Base-by-base conservation (phyloP, 345 rosid species). In the Angophora floribunda region DNA sequence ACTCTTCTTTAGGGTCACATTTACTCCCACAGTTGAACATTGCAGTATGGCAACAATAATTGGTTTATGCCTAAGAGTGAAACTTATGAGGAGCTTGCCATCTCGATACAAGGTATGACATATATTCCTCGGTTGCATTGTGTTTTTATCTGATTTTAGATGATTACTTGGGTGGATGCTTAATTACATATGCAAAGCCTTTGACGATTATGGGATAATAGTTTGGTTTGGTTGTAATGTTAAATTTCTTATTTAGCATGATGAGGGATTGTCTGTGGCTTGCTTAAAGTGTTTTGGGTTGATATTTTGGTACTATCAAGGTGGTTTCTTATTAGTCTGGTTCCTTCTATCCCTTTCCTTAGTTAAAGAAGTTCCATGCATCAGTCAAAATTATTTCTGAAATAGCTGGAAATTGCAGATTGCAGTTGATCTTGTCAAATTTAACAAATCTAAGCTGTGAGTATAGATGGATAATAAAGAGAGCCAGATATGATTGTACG, bases 1-100 rank as follows among this genome's bases (percentile, higher is more conserved):
- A 65, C 16, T 82, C 44, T 53, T 82, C n/a, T 89, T 86, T 91
- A 98, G 99, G 93, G 96, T 98, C 90, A 95, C 98, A 41, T 98
- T 98, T 86, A 96, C 98, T 88, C 99, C 99, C 59, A 97, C 99
- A 13, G 95, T 98, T 45, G 99, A 95, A 90, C 99, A 94, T 87
- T 98, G 99, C 92, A 94, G 97, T 89, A 95, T 98, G 99, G 99
- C 98, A 24, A 91, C 98, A 13, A 93, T 96, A 67, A 98, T 98
- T 82, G 99, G 99, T 88, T 97, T 97, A 89, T 95, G 97, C 94
- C 89, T 97, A 87, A 94, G 99, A 36, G 98, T 96, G 61, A 97
- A 98, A 90, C 97, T 98, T 57, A 89, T 95, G 95, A 95, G 95
- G 89, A 97, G 97, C 93, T 95, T 98, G 87, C 99, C 99, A 90